Conservation (phyloP, 257 asterid species). For the Fraxinus cuspidata region DNA sequence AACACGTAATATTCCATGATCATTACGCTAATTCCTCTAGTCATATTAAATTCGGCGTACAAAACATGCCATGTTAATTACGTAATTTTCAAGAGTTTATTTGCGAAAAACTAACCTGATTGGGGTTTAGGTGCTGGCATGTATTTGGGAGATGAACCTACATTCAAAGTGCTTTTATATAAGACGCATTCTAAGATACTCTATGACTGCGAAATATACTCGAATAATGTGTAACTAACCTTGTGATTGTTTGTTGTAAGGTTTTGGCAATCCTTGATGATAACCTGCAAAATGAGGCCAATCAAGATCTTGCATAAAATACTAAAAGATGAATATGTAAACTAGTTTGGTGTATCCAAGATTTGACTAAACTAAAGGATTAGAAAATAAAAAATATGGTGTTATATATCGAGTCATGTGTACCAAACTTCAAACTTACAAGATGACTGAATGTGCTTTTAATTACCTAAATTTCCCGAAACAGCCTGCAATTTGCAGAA, state of each 20-base stretch:
- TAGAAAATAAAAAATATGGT: too few species aligned
- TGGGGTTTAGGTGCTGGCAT: neutral
- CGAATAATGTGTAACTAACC: constrained; percentile 21
- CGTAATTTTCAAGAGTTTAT: neutral
- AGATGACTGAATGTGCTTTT: neutral
- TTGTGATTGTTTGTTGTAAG: constrained; percentile 25
- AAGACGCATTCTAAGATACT: neutral
- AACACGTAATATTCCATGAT: too few species aligned
- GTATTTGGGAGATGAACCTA: neutral
- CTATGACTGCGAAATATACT: neutral
- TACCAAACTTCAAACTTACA: neutral
- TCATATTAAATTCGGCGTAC: neutral
- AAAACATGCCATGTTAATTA: neutral
- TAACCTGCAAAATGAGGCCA: constrained; percentile 32
- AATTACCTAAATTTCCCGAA: constrained; percentile 49
- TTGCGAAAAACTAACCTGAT: neutral
- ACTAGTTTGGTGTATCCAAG: too few species aligned
- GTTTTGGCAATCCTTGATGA: constrained; percentile 28
- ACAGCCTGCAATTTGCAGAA: constrained; percentile 57
- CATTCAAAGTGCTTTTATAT: neutral
- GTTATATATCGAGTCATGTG: too few species aligned
- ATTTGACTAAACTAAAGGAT: too few species aligned
- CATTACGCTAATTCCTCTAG: neutral
- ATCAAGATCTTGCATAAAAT: neutral
- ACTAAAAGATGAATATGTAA: too few species aligned